These are phyloP conservation scores for Sugiyamaella valdiviana DNA, from an alignment of 805 yeast species.

Conservation along the genomic window DNA sequence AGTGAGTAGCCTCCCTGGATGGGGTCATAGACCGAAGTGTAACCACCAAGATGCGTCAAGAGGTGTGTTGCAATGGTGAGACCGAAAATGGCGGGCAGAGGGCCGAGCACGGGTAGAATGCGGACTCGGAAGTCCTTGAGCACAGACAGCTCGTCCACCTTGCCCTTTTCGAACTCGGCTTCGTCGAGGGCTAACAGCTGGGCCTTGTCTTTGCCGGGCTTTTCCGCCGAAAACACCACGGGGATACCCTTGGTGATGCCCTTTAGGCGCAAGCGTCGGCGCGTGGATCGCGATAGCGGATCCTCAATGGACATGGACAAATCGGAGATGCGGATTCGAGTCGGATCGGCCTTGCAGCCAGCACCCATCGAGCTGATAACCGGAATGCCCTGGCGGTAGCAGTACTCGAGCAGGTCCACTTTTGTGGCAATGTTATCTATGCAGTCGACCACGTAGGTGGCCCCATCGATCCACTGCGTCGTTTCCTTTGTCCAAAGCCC, in stretches of 20 bases:
- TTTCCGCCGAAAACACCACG: conserved; percentile 88
- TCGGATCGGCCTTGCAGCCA: conserved; percentile 92
- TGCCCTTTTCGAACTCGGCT: conserved; percentile 70
- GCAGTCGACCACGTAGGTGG: conserved; percentile 85
- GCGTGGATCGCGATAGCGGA: conserved; percentile 79
- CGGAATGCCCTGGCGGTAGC: conserved; percentile 53
- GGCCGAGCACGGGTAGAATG: conserved; percentile 90
- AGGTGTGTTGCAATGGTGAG: conserved; percentile 81
- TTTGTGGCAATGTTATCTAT: conserved; percentile 97
- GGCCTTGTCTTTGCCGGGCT: conserved; percentile 94
- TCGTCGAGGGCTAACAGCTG: conserved; percentile 77
- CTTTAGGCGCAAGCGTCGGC: conserved; percentile 72
- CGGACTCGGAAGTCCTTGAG: conserved; percentile 86
- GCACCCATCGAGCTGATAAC: conserved; percentile 95
- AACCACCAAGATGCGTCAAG: conserved; percentile 73
- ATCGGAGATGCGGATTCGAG: conserved; percentile 84
- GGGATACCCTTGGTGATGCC: conserved; percentile 77
- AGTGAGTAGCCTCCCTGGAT: conserved; percentile 60
- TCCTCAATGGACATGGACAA: conserved; percentile 89
- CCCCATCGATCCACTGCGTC: conserved; percentile 49
- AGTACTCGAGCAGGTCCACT: conserved; percentile 76
- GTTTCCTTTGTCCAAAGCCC: conserved; percentile 67
- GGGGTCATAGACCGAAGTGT: conserved; percentile 37
- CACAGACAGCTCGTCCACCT: conserved; percentile 82
- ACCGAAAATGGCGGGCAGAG: conserved; percentile 97